A percentile compares a stretch with the other conserved stretches of the same genome.
phyloP scores from a whole-genome alignment of 179 eudicot species.

The Camellia oleifera region DNA sequence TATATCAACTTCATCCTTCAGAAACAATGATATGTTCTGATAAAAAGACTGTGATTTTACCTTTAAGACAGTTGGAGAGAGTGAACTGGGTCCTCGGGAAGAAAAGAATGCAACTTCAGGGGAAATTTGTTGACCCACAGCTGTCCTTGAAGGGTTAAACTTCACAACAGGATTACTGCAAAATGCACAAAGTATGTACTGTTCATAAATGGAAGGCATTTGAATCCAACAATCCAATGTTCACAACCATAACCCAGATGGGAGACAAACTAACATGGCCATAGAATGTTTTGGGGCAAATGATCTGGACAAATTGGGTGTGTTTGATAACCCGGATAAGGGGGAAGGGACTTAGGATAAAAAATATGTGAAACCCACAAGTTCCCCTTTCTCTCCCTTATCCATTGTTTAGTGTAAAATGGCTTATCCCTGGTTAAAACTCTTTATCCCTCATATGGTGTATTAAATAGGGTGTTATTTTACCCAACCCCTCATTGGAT shows the following conservation, averaged over 20 bases:
- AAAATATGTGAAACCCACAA: too few species aligned
- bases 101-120: conserved; percentile 49
- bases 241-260: neutral
- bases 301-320: neutral
- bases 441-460: too few species aligned
- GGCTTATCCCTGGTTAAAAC: too few species aligned
- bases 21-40: neutral
- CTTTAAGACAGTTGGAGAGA: conserved; percentile 43
- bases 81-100: conserved; percentile 43
- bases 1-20: neutral
- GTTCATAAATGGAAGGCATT: neutral
- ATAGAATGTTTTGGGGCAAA: neutral
- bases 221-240: neutral
- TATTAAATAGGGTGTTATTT: too few species aligned
- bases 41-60: conserved; percentile 12
- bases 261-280: neutral
- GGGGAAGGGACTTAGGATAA: too few species aligned
- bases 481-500: too few species aligned
- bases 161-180: conserved; percentile 35
- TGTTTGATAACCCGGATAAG: too few species aligned
- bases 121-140: conserved; percentile 29
- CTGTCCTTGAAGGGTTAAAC: conserved; percentile 25
- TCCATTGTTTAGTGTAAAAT: too few species aligned
- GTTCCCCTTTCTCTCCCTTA: too few species aligned
- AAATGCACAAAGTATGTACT: neutral